Base-by-base conservation (phyloP, 1,284 basidiomycete genomes). In the Garcileccinum viscosum region DNA sequence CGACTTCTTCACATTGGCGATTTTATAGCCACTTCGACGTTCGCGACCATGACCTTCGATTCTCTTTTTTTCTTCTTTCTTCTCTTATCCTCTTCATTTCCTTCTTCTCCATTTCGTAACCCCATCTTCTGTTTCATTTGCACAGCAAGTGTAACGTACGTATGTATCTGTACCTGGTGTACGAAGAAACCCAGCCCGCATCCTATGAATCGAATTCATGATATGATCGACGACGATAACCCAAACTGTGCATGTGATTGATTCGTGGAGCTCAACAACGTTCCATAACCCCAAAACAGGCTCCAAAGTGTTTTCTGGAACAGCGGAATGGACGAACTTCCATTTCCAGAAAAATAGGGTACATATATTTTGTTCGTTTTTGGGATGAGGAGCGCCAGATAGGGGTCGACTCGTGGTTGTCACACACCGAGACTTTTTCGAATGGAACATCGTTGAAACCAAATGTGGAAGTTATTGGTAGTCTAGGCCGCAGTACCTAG, bases 111-210 rank as follows among this genome's bases (percentile, higher is more conserved):
- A 56, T 19, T 56, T 53, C 27, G 53, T 56, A 56, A 56, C 27
- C 53, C 40, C 53, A 30, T 19, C 53, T 53, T 15, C 35, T 27
- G 15, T 32, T 65, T 60, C 35, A 70, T 70, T 71, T 65, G 69
- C 53, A 30, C 70, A 73, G 73, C 71, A 65, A 33, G 40, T 69
- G 58, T 82, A 56, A 56, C 53, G 30, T 56, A 30, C 53, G 53
- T 56, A 56, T 56, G 78, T 83, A 83, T 83, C 24, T 76, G 80
- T 84, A 82, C 82, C 82, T 64, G 82, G 82, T 66, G 82, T 82
- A 82, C 82, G 69, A 67, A 56, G 69, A 63, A 67, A 72, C 68
- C 53, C 56, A 11, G 58, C 24, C 42, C 47, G 56, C 65, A 53
- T 37, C 53, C 56, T 75, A 75, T 76, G 71, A 76, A 79, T 74